These are phyloP conservation scores for Myxozyma monticola DNA, from an alignment of 805 yeast genomes.

Conservation along the genomic window DNA sequence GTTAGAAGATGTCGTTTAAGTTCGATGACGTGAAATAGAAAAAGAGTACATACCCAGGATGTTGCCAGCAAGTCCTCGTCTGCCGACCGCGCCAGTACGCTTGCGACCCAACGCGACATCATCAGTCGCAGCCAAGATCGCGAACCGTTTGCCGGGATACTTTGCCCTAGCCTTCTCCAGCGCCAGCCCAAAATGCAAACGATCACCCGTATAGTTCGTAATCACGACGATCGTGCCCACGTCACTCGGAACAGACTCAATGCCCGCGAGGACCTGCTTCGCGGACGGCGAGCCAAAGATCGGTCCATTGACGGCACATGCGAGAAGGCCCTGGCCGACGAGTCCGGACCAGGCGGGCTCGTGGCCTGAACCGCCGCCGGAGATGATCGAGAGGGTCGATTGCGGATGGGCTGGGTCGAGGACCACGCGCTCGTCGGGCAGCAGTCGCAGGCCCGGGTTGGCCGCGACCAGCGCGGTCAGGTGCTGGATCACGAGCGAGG, in stretches of 20 bases:
- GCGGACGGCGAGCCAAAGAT: constrained; percentile 93
- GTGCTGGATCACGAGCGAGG: constrained; percentile 41
- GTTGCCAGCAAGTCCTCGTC: constrained; percentile 94
- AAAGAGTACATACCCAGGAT: constrained; percentile 44
- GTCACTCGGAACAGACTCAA: constrained; percentile 40
- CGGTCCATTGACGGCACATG: constrained; percentile 85
- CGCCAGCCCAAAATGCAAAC: constrained; percentile 87
- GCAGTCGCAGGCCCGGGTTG: constrained; percentile 56
- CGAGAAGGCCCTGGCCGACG: constrained; percentile 78
- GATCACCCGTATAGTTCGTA: constrained; percentile 93
- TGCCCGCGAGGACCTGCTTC: constrained; percentile 73
- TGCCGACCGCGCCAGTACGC: constrained; percentile 87
- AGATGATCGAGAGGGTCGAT: constrained; percentile 57
- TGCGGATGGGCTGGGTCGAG: constrained; percentile 35
- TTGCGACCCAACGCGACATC: constrained; percentile 90
- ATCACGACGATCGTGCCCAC: constrained; percentile 74
- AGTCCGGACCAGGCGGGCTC: constrained; percentile 93
- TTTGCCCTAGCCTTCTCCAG: constrained; percentile 56
- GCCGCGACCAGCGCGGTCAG: constrained; percentile 55
- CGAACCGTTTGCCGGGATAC: constrained; percentile 8
- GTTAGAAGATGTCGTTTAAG: background rate
- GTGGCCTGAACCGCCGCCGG: constrained; percentile 97
- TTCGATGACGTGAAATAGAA: background rate
- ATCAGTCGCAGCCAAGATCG: constrained; percentile 77
- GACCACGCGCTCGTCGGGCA: constrained; percentile 50